Evolutionary conservation across 1,284 basidiomycete genomes (phyloP).

Genomic region (Coriolopsis trogii): DNA sequence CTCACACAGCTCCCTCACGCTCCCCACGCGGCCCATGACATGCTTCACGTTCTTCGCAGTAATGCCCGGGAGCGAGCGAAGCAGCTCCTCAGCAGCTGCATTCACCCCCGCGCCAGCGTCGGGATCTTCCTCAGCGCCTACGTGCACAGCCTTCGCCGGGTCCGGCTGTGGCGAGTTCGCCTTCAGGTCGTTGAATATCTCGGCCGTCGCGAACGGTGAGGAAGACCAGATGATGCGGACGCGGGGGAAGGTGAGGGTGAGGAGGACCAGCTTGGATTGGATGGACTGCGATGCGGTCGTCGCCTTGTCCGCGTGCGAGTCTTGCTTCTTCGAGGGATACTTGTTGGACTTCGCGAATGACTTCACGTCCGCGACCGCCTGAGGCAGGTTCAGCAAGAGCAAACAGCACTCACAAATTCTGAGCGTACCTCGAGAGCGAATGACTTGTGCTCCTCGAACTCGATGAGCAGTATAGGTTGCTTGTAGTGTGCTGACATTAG

Average conservation of each 20-base stretch:
- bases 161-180: slow-evolving; percentile 85
- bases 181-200: slow-evolving; percentile 95
- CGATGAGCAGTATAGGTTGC: slow-evolving; percentile 92
- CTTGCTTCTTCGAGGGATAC: slow-evolving; percentile 56
- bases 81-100: slow-evolving; percentile 73
- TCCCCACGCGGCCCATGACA: slow-evolving; percentile 81
- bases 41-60: slow-evolving; percentile 85
- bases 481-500: slow-evolving; percentile 97
- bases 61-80: slow-evolving; percentile 78
- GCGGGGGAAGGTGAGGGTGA: slow-evolving; percentile 89
- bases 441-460: slow-evolving; percentile 97
- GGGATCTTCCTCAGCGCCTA: slow-evolving; percentile 80
- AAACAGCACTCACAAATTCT: neutral
- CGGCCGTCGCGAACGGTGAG: slow-evolving; percentile 89
- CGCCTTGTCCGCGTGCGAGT: slow-evolving; percentile 44
- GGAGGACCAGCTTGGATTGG: slow-evolving; percentile 90
- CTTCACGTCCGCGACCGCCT: slow-evolving; percentile 65
- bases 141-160: slow-evolving; percentile 68
- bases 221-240: slow-evolving; percentile 97
- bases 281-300: slow-evolving; percentile 51
- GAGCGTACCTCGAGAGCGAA: slow-evolving; percentile 82
- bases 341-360: slow-evolving; percentile 63
- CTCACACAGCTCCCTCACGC: slow-evolving; percentile 77
- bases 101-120: slow-evolving; percentile 71
- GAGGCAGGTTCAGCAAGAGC: slow-evolving; percentile 3